Evolutionary conservation across 2,329 filamentous ascomycete genomes (phyloP), one percentile per base, ranked within the genome.

Genomic region (Pestalotiopsis sp.): DNA sequence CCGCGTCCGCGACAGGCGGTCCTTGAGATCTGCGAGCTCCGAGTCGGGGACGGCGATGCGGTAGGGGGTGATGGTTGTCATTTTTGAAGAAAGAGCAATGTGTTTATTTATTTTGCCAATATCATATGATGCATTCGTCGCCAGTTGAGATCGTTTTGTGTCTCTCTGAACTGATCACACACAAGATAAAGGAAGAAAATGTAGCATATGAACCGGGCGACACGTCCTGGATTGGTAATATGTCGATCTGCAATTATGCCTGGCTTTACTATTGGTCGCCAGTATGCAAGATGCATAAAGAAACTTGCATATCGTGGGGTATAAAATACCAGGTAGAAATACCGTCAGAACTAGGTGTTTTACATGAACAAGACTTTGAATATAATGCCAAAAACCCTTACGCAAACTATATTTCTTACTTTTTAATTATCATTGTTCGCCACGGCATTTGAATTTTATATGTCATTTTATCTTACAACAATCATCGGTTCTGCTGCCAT

Each of bases 1-100:
- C 6, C 82, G 82, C 4, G 87, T 78, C 2, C 83, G 78, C 0
- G 82, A 77, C 2, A 92, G 85, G 73, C 89, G 90, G 27, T 83
- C 80, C 70, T 85, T 83, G 2, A 92, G 81, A 20, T 81, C 81
- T 6, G 86, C 78, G 17, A 92, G 78, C 23, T 84, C 80, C 5
- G 80, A 76, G 56, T 90, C 84, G 0, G 86, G 78, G n/a, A 90
- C 77, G 13, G 78, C 74, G 70, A 90, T 86, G 13, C 78, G 82
- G 76, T 84, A 89, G 5, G 82, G 78, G 36, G 73, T 75, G 68
- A 78, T 77, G 64, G 78, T 73, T 58, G 74, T 68, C 76, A 78
- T 78, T 1, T 9, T 25, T 39, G 17, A 64, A 45, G 20, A 39
- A n/a, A n/a, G 11, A 12, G 9, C 0, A 39, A 17, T 23, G 14